A percentile compares a stretch with the other conserved stretches of the same genome.
phyloP scores from a whole-genome alignment of 306 rosid genomes.

The Crotalaria pallida region DNA sequence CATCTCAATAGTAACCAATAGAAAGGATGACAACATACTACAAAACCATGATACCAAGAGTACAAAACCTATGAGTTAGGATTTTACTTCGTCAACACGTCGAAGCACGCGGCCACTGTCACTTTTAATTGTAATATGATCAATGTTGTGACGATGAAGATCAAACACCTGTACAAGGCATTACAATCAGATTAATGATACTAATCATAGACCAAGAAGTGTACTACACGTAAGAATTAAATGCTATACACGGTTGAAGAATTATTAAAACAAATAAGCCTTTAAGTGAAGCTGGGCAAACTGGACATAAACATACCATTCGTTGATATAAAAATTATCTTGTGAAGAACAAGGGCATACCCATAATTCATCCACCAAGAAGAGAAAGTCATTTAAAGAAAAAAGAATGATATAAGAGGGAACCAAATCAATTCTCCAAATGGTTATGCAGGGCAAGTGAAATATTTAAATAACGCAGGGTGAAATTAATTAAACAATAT shows the following conservation, averaged over 20 bases:
- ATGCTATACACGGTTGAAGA: background rate
- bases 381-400: background rate
- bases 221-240: background rate
- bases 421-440: background rate
- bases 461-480: background rate
- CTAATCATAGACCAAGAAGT: background rate
- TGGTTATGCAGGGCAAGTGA: background rate
- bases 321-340: background rate
- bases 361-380: background rate
- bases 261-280: background rate
- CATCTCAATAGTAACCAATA: background rate
- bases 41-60: slow-evolving; percentile 7
- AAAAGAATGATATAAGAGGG: background rate
- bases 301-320: background rate
- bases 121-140: slow-evolving; percentile 78
- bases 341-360: background rate
- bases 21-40: background rate
- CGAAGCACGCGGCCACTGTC: slow-evolving; percentile 77
- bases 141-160: slow-evolving; percentile 95
- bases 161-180: slow-evolving; percentile 60
- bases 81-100: slow-evolving; percentile 81
- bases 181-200: slow-evolving; percentile 22
- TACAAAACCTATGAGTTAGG: slow-evolving; percentile 4
- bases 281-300: slow-evolving; percentile 5
- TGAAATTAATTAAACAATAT: background rate